Conservation (phyloP, 1,284 basidiomycete species). For the Mycena sp. region DNA sequence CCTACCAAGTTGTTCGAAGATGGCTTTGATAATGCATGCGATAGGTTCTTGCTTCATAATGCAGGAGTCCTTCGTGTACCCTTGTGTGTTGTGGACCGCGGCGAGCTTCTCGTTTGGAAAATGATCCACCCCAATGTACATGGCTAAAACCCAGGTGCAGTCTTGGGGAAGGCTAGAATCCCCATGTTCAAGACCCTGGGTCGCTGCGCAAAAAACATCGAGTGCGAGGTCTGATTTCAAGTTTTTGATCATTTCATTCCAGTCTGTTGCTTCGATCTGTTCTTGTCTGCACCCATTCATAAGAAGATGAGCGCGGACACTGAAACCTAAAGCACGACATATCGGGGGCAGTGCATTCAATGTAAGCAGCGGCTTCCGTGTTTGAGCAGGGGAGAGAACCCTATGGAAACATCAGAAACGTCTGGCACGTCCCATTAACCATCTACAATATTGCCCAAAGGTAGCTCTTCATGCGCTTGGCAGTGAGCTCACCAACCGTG, state of each 20-base stretch:
- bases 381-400: background rate
- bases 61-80: background rate
- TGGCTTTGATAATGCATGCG: background rate
- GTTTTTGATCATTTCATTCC: conserved; percentile 1
- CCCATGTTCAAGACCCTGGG: background rate
- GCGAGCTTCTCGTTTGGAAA: background rate
- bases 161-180: background rate
- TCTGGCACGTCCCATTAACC: no score
- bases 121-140: background rate
- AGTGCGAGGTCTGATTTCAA: conserved; percentile 2
- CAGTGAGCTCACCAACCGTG: no score
- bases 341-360: background rate
- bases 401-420: background rate
- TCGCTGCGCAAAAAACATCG: conserved; percentile 10
- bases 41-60: background rate
- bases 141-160: conserved; percentile 5
- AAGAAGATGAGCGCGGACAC: conserved; percentile 1
- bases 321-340: conserved; percentile 7
- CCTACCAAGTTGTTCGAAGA: conserved; percentile 3
- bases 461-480: no score
- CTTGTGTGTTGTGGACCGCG: background rate
- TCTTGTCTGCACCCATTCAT: background rate
- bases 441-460: no score
- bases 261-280: conserved; percentile 1
- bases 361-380: background rate